Percentiles rank a stretch among this genome's conserved stretches.
These are phyloP conservation scores for Zelopaecilomyces penicillatus DNA, from an alignment of 2,329 filamentous ascomycete genomes.

Conservation along the genomic window DNA sequence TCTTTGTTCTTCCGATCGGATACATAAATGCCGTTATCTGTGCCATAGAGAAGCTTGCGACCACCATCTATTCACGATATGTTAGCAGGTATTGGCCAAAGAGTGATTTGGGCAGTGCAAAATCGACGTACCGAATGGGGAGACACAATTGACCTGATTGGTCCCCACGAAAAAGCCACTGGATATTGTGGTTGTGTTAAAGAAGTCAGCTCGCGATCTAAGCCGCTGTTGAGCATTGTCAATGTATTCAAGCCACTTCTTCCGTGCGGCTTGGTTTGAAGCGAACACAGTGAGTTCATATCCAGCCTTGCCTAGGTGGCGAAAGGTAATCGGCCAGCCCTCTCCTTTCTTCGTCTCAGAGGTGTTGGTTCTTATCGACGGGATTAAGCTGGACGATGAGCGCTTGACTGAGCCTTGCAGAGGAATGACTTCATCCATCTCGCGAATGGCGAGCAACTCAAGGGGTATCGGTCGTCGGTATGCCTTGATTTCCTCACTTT, in stretches of 20 bases:
- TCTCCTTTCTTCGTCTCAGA: slow-evolving; percentile 55
- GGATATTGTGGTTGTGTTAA: slow-evolving; percentile 61
- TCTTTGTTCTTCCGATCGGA: slow-evolving; percentile 88
- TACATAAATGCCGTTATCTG: slow-evolving; percentile 86
- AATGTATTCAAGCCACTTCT: slow-evolving; percentile 97
- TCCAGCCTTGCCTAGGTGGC: slow-evolving; percentile 88
- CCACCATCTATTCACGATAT: slow-evolving; percentile 62
- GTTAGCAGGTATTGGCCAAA: not conserved
- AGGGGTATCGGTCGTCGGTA: slow-evolving; percentile 90
- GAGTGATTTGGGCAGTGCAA: not conserved
- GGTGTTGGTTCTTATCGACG: slow-evolving; percentile 39
- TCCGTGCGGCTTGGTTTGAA: slow-evolving; percentile 72
- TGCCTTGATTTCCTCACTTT: slow-evolving; percentile 88
- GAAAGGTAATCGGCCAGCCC: slow-evolving; percentile 91
- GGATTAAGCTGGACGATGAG: slow-evolving; percentile 76
- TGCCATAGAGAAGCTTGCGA: slow-evolving; percentile 87
- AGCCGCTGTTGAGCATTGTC: slow-evolving; percentile 83
- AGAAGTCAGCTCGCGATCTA: slow-evolving; percentile 82
- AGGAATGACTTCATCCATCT: slow-evolving; percentile 95
- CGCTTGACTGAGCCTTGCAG: slow-evolving; percentile 72
- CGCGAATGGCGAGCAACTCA: slow-evolving; percentile 83
- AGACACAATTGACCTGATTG: slow-evolving; percentile 89
- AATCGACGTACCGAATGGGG: slow-evolving; percentile 66
- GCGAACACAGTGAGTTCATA: slow-evolving; percentile 90
- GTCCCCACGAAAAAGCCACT: slow-evolving; percentile 51